phyloP scores from a whole-genome alignment of 2,329 filamentous ascomycete species.

The Clonostachys rhizophaga region DNA sequence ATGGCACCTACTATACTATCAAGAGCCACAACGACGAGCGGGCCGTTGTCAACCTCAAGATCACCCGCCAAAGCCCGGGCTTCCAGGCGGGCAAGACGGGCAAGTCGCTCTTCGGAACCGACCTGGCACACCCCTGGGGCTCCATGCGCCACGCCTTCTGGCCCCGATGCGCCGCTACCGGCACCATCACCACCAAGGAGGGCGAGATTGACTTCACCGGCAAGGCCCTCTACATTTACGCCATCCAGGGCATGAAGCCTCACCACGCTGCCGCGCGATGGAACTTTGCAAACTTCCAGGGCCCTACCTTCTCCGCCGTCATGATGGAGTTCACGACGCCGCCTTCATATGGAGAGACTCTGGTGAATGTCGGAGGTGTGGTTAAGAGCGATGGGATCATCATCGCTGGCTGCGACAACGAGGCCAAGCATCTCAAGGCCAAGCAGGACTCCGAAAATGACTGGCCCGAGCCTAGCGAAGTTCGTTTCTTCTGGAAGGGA shows the following conservation, averaged over 20 bases:
- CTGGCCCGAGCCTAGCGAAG: slow-evolving; percentile 80
- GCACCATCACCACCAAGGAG: slow-evolving; percentile 75
- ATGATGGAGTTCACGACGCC: slow-evolving; percentile 97
- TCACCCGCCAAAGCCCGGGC: slow-evolving; percentile 72
- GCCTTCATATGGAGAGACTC: slow-evolving; percentile 81
- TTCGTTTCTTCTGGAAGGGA: slow-evolving; percentile 75
- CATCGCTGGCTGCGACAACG: slow-evolving; percentile 61
- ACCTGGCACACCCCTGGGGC: slow-evolving; percentile 84
- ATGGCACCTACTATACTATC: slow-evolving; percentile 78
- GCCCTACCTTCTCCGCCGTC: slow-evolving; percentile 77
- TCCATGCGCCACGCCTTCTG: slow-evolving; percentile 90
- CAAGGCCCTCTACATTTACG: slow-evolving; percentile 74
- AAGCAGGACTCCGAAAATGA: slow-evolving; percentile 72
- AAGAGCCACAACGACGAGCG: slow-evolving; percentile 82
- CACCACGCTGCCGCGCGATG: slow-evolving; percentile 89
- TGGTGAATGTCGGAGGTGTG: slow-evolving; percentile 79
- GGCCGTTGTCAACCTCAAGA: slow-evolving; percentile 79
- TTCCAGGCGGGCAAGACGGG: slow-evolving; percentile 84
- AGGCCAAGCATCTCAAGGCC: slow-evolving; percentile 63
- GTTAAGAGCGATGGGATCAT: slow-evolving; percentile 78
- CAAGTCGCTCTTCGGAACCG: slow-evolving; percentile 80
- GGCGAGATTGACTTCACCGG: slow-evolving; percentile 77
- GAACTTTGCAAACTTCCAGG: slow-evolving; percentile 93
- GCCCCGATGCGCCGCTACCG: slow-evolving; percentile 79
- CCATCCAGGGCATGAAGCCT: slow-evolving; percentile 97